Percentiles rank a stretch among this genome's conserved stretches.
These are phyloP conservation scores for Starmerella riodocensis DNA, from an alignment of 805 yeast genomes.

Conservation along the genomic window DNA sequence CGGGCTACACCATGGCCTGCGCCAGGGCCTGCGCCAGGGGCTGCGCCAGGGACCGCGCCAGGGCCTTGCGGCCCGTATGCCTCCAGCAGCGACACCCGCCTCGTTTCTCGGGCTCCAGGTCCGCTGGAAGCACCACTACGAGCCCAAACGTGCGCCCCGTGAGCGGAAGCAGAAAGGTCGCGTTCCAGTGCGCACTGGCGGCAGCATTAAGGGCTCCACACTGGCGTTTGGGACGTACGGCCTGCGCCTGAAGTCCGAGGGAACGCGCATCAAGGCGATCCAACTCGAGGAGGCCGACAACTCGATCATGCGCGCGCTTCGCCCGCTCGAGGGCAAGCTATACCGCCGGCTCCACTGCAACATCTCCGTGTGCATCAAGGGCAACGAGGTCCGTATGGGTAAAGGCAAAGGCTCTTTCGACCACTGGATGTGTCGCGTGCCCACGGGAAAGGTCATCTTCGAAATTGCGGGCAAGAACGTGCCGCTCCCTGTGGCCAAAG, in stretches of 20 bases:
- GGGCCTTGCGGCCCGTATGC: neutral
- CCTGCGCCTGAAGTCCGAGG: slow-evolving; percentile 76
- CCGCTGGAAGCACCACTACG: slow-evolving; percentile 23
- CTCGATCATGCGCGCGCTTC: slow-evolving; percentile 67
- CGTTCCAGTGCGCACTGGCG: slow-evolving; percentile 88
- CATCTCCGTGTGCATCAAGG: slow-evolving; percentile 86
- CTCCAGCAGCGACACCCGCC: neutral
- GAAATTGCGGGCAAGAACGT: slow-evolving; percentile 64
- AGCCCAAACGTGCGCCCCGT: slow-evolving; percentile 53
- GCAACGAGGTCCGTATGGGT: slow-evolving; percentile 99
- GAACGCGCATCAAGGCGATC: slow-evolving; percentile 69
- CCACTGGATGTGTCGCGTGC: slow-evolving; percentile 93
- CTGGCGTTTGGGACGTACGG: slow-evolving; percentile 75
- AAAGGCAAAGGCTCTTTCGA: slow-evolving; percentile 97
- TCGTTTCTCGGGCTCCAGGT: slow-evolving; percentile 12
- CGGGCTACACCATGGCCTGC: neutral
- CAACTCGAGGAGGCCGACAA: slow-evolving; percentile 86
- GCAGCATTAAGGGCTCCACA: slow-evolving; percentile 78
- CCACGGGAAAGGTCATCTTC: slow-evolving; percentile 85
- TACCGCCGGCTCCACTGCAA: slow-evolving; percentile 74
- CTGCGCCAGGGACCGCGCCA: slow-evolving; percentile 8
- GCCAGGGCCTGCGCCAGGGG: too few species aligned
- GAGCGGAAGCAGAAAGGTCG: slow-evolving; percentile 85
- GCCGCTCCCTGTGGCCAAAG: slow-evolving; percentile 82
- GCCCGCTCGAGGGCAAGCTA: slow-evolving; percentile 57